A percentile compares a stretch with the other conserved stretches of the same genome.
Evolutionary conservation across 768 basidiomycete species (phyloP).

Genomic region (Hericium rajendrae): DNA sequence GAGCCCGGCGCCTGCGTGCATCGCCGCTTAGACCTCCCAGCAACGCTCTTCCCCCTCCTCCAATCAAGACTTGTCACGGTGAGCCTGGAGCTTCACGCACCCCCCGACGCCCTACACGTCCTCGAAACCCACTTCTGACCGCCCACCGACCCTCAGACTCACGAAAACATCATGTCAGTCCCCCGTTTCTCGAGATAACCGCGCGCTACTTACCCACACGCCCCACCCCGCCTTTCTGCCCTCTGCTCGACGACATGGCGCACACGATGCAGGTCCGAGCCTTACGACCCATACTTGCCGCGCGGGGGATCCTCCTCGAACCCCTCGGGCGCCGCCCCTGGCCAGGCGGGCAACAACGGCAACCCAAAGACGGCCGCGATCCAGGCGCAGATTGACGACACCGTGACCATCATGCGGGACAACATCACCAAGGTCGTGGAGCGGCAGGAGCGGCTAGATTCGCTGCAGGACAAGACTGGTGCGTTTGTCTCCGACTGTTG

Average conservation of each 20-base stretch:
- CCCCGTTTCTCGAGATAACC: background rate
- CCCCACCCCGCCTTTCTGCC: slow-evolving; percentile 3
- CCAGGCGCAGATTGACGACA: slow-evolving; percentile 95
- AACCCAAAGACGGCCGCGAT: slow-evolving; percentile 89
- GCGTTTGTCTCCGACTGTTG: slow-evolving; percentile 21
- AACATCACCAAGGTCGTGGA: slow-evolving; percentile 96
- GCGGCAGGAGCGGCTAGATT: slow-evolving; percentile 88
- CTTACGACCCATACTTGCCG: slow-evolving; percentile 97
- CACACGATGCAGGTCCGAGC: slow-evolving; percentile 70
- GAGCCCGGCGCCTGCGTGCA: too few relatives aligned
- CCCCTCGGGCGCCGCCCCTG: slow-evolving; percentile 33
- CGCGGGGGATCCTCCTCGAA: slow-evolving; percentile 62
- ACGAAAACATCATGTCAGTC: slow-evolving; percentile 12
- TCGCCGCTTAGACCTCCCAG: background rate
- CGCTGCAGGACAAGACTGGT: slow-evolving; percentile 98
- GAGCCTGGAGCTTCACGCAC: slow-evolving; percentile 5
- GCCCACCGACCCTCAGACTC: background rate
- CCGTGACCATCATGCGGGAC: slow-evolving; percentile 95
- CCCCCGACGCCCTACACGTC: background rate
- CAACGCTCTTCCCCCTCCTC: background rate
- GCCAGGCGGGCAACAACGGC: slow-evolving; percentile 41
- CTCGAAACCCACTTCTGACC: background rate
- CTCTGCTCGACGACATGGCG: slow-evolving; percentile 14
- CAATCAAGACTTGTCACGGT: slow-evolving; percentile 2
- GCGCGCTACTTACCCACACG: too few relatives aligned